These are phyloP conservation scores for Lodderomyces jiufengensis DNA, from an alignment of 1,139 yeast genomes.

Conservation along the genomic window DNA sequence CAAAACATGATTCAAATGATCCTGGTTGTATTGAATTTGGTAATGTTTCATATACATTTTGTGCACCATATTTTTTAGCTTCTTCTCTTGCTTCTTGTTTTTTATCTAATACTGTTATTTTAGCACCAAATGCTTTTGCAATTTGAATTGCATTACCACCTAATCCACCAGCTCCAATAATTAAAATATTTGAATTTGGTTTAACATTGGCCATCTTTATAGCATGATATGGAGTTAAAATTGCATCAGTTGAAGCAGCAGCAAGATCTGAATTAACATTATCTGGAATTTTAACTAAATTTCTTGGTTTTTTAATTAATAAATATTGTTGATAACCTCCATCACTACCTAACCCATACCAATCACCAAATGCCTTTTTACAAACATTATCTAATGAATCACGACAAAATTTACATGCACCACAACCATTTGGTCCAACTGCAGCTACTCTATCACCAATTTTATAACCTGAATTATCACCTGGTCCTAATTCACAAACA, in stretches of 20 bases:
- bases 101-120: constrained; percentile 33
- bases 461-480: constrained; percentile 3
- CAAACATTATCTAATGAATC: constrained; percentile 37
- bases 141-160: constrained; percentile 45
- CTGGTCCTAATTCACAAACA: constrained; percentile 15
- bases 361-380: constrained; percentile 16
- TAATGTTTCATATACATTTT: constrained; percentile 27
- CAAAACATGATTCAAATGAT: constrained; percentile 33
- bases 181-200: constrained; percentile 32
- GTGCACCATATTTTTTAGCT: constrained; percentile 36
- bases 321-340: constrained; percentile 46
- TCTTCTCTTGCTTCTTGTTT: constrained; percentile 25
- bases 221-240: constrained; percentile 43
- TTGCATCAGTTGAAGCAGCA: constrained; percentile 42
- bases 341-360: constrained; percentile 32
- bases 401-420: constrained; percentile 24
- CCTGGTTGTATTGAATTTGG: constrained; percentile 17
- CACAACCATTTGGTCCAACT: constrained; percentile 16
- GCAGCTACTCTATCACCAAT: constrained; percentile 17
- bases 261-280: constrained; percentile 35
- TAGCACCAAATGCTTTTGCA: constrained; percentile 23
- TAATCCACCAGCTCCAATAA: constrained; percentile 45
- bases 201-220: constrained; percentile 13
- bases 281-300: constrained; percentile 36
- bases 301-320: constrained; percentile 26